Conservation (phyloP, 805 yeast genomes). For the Starmerella apis region DNA sequence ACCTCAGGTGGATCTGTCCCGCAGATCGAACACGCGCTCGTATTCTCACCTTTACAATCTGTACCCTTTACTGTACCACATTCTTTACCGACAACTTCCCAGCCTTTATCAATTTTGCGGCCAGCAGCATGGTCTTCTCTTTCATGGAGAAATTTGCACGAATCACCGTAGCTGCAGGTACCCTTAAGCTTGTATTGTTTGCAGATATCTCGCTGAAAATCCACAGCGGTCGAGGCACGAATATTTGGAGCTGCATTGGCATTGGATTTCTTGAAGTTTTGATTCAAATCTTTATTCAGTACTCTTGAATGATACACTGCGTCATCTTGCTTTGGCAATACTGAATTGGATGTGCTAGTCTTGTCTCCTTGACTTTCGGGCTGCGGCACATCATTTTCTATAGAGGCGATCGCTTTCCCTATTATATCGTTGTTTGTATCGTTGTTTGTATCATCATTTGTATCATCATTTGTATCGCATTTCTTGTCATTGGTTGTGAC, state of each 20-base stretch:
- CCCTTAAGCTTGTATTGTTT: conserved; percentile 88
- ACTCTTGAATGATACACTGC: no score
- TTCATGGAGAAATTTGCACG: conserved; percentile 86
- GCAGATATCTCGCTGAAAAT: conserved; percentile 88
- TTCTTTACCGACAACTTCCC: conserved; percentile 27
- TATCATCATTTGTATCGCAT: no score
- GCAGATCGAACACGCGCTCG: conserved; percentile 10
- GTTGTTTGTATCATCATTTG: no score
- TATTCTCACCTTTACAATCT: not conserved
- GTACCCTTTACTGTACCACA: not conserved
- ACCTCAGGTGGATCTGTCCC: not conserved
- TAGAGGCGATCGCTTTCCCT: no score
- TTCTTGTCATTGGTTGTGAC: no score
- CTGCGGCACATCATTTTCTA: no score
- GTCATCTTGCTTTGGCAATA: no score
- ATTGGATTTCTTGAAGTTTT: not conserved
- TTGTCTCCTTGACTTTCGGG: no score
- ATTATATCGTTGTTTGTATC: no score
- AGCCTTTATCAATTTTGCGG: conserved; percentile 68
- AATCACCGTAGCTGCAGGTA: conserved; percentile 93
- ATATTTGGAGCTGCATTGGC: not conserved
- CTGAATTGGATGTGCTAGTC: no score
- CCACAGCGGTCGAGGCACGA: conserved; percentile 38
- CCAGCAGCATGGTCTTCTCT: conserved; percentile 74
- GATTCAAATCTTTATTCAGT: no score